A percentile compares a stretch with the other conserved stretches of the same genome.
These are phyloP conservation scores for Verticillium nubilum DNA, from an alignment of 2,329 filamentous ascomycete species.

Conservation along the genomic window DNA sequence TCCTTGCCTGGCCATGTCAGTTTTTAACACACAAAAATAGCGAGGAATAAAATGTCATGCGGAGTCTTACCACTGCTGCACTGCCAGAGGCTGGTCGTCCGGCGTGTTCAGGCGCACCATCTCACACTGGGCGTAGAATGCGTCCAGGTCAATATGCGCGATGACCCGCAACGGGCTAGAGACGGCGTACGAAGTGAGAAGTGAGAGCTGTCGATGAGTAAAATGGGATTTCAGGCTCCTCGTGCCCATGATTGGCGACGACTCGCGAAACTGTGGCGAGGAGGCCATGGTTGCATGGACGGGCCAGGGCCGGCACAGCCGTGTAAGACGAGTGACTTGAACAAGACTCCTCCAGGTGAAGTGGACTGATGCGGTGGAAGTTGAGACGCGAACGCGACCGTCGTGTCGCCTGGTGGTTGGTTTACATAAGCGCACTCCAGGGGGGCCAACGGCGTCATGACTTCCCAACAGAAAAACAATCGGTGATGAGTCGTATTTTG, in stretches of 20 bases:
- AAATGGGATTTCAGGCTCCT: conserved; percentile 55
- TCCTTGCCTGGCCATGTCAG: conserved; percentile 58
- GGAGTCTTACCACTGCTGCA: conserved; percentile 72
- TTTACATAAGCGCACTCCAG: no score
- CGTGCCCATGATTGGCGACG: conserved; percentile 6
- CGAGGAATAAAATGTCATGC: not conserved
- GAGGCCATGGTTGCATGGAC: conserved; percentile 7
- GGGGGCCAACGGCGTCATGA: not conserved
- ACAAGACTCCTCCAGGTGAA: no score
- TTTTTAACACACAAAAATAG: not conserved
- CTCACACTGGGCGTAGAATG: conserved; percentile 96
- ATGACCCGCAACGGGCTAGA: conserved; percentile 79
- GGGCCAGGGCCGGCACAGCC: not conserved
- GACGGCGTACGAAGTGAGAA: conserved; percentile 65
- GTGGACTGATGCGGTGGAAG: not conserved
- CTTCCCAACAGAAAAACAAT: no score
- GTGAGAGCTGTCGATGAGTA: conserved; percentile 76
- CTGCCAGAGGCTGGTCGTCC: conserved; percentile 76
- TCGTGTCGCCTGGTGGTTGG: not conserved
- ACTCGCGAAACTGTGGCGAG: conserved; percentile 9
- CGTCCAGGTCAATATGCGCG: conserved; percentile 91
- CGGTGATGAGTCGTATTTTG: no score
- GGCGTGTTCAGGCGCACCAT: conserved; percentile 75
- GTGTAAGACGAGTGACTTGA: no score
- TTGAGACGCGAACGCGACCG: no score